Evolutionary conservation across 257 asterid genomes (phyloP).

Genomic region (Solanum stenotomum): DNA sequence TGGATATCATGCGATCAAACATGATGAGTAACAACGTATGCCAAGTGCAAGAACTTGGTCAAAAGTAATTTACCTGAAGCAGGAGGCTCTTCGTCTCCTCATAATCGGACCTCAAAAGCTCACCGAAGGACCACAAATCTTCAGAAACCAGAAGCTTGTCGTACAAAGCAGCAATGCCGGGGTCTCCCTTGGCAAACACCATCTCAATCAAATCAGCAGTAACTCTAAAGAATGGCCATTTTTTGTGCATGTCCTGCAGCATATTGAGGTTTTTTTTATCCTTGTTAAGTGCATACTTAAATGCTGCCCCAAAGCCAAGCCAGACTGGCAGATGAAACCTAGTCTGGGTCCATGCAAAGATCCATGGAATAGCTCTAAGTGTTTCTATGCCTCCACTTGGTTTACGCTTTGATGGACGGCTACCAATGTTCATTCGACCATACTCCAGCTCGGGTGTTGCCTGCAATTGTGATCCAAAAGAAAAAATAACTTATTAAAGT

Average conservation of each 20-base stretch:
- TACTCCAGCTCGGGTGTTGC: conserved; percentile 52
- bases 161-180: conserved; percentile 37
- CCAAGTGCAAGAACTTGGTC: not conserved
- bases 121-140: conserved; percentile 35
- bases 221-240: conserved; percentile 50
- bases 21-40: not conserved
- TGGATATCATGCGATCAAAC: not conserved
- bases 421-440: conserved; percentile 51
- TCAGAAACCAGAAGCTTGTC: conserved; percentile 44
- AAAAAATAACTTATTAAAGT: not conserved
- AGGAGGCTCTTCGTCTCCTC: conserved; percentile 31
- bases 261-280: conserved; percentile 29
- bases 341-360: conserved; percentile 57
- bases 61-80: conserved; percentile 20
- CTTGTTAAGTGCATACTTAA: conserved; percentile 28
- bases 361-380: conserved; percentile 56
- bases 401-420: conserved; percentile 52
- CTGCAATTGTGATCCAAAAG: conserved; percentile 9
- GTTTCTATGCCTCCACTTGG: conserved; percentile 51
- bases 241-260: conserved; percentile 39
- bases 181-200: conserved; percentile 55
- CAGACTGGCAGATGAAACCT: conserved; percentile 54
- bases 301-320: conserved; percentile 53
- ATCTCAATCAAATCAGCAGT: conserved; percentile 44
- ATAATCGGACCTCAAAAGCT: conserved; percentile 25